Percentiles rank a stretch among this genome's conserved stretches.
Conservation (phyloP, 2,329 filamentous ascomycete species). For the Botryotinia globosa region DNA sequence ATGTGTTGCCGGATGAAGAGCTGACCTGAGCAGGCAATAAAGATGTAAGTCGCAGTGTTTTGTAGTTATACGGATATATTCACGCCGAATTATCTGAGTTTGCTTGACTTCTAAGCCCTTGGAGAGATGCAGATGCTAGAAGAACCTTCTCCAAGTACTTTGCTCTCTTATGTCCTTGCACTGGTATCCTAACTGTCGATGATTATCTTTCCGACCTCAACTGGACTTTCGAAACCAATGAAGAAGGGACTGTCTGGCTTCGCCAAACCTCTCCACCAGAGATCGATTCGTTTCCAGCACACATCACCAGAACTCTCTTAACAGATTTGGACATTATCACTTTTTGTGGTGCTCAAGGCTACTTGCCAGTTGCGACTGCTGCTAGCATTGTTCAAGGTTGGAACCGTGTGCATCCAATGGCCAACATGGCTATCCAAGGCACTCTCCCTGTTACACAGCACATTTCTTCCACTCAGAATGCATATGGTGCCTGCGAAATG, state of each 20-base stretch:
- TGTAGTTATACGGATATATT: no score
- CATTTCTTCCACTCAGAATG: slow-evolving; percentile 13
- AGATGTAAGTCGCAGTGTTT: no score
- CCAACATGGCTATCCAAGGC: neutral
- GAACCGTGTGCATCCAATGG: neutral
- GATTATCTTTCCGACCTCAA: slow-evolving; percentile 29
- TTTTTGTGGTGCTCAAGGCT: slow-evolving; percentile 24
- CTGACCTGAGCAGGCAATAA: no score
- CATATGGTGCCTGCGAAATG: slow-evolving; percentile 13
- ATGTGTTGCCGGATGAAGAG: no score
- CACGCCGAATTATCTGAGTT: no score
- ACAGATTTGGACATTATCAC: slow-evolving; percentile 29
- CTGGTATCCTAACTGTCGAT: slow-evolving; percentile 28
- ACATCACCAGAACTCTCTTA: slow-evolving; percentile 27
- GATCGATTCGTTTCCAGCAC: slow-evolving; percentile 21
- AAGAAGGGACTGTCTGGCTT: slow-evolving; percentile 22
- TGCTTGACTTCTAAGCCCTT: no score
- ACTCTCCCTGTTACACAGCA: slow-evolving; percentile 3
- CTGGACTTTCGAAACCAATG: slow-evolving; percentile 24
- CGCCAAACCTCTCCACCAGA: slow-evolving; percentile 26
- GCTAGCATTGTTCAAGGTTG: slow-evolving; percentile 4
- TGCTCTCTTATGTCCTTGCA: slow-evolving; percentile 23
- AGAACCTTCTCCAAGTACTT: neutral
- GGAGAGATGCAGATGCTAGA: no score
- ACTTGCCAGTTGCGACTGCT: slow-evolving; percentile 1